These are phyloP conservation scores for Globisporangium heterothallicum DNA, from an alignment of 352 stramenopile genomes.

Conservation along the genomic window DNA sequence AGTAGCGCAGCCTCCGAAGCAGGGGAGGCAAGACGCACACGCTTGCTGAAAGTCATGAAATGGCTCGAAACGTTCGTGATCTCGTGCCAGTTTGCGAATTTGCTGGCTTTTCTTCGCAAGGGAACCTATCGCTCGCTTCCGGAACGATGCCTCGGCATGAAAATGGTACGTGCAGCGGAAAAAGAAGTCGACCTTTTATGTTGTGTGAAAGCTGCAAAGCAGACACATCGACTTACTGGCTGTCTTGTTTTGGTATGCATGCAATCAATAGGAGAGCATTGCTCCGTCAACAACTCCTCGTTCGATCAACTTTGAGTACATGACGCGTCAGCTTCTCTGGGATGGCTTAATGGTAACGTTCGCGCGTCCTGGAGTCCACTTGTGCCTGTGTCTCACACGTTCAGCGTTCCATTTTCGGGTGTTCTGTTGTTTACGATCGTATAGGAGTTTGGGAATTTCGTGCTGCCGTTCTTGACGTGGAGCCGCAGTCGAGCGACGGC, in stretches of 20 bases:
- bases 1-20: not conserved
- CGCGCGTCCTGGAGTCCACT: too few species aligned
- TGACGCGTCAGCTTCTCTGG: slow-evolving; percentile 82
- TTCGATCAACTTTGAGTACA: slow-evolving; percentile 85
- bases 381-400: too few species aligned
- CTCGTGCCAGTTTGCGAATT: slow-evolving; percentile 61
- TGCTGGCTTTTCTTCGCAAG: slow-evolving; percentile 69
- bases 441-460: slow-evolving; percentile 79
- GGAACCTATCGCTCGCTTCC: slow-evolving; percentile 67
- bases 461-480: slow-evolving; percentile 71
- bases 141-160: slow-evolving; percentile 62
- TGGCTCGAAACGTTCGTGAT: slow-evolving; percentile 65
- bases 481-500: slow-evolving; percentile 25
- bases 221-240: too few species aligned
- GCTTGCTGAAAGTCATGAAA: slow-evolving; percentile 53
- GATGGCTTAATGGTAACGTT: slow-evolving; percentile 69
- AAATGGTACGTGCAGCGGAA: slow-evolving; percentile 38
- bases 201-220: too few species aligned
- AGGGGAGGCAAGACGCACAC: slow-evolving; percentile 21
- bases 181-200: too few species aligned
- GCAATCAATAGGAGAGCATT: slow-evolving; percentile 53
- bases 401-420: not conserved
- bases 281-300: slow-evolving; percentile 42
- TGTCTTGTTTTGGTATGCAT: slow-evolving; percentile 5
- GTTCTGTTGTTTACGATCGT: slow-evolving; percentile 7